Conservation (phyloP, 192 early-diverging fungal species). For the Coemansia sp. region DNA sequence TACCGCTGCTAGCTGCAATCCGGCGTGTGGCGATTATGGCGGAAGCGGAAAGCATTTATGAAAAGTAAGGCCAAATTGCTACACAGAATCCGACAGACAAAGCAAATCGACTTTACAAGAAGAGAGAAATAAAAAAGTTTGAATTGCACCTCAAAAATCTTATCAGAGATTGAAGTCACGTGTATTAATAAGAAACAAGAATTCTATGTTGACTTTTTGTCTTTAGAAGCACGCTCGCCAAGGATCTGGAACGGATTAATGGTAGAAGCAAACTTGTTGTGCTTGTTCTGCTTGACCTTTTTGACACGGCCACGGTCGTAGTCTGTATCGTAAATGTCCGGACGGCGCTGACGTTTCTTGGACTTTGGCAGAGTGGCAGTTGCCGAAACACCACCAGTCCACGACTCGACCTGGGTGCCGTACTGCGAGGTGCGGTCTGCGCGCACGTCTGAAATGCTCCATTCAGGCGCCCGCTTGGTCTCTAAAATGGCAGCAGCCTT, state of each 20-base stretch:
- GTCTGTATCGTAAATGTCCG: slow-evolving; percentile 65
- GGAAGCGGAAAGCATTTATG: slow-evolving; percentile 22
- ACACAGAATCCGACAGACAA: not conserved
- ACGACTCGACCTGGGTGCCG: slow-evolving; percentile 57
- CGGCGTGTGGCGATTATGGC: slow-evolving; percentile 4
- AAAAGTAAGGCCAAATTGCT: not conserved
- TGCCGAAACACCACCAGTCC: slow-evolving; percentile 46
- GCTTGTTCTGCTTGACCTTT: slow-evolving; percentile 67
- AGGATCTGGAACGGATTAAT: slow-evolving; percentile 52
- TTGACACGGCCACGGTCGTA: slow-evolving; percentile 75
- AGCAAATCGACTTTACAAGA: not conserved
- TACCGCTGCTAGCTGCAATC: slow-evolving; percentile 5
- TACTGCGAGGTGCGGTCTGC: slow-evolving; percentile 51
- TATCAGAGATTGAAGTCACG: not conserved
- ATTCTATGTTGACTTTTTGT: slow-evolving; percentile 12
- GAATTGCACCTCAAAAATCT: not conserved
- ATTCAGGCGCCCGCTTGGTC: slow-evolving; percentile 48
- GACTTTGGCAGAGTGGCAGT: slow-evolving; percentile 30
- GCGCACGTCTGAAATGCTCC: slow-evolving; percentile 36
- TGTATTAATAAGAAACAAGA: not conserved
- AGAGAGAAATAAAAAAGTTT: not conserved
- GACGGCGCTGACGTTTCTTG: slow-evolving; percentile 56
- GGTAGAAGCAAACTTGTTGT: slow-evolving; percentile 35
- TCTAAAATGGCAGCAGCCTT: slow-evolving; percentile 54
- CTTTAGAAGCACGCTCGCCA: slow-evolving; percentile 34